phyloP scores from a whole-genome alignment of 2,329 filamentous ascomycete genomes.

The Fusarium sterilihyphosum region DNA sequence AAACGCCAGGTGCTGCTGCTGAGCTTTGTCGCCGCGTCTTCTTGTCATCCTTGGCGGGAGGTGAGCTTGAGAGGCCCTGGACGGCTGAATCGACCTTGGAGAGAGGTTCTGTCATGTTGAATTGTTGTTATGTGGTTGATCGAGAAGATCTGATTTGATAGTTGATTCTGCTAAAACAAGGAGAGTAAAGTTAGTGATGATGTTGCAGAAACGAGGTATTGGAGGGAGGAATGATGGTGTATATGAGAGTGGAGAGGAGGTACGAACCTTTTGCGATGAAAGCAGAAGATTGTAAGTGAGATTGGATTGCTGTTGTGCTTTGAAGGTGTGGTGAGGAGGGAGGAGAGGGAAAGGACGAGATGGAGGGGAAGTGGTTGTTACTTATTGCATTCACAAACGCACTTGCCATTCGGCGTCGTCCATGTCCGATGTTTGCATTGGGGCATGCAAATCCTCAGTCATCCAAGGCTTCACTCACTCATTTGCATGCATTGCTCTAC shows the following conservation, averaged over 20 bases:
- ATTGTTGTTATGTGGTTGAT: slow-evolving; percentile 36
- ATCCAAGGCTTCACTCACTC: slow-evolving; percentile 18
- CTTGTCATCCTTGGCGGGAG: slow-evolving; percentile 66
- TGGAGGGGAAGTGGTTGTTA: slow-evolving; percentile 48
- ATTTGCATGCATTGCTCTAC: neutral
- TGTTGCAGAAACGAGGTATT: neutral
- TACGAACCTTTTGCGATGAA: slow-evolving; percentile 39
- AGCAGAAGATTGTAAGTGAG: slow-evolving; percentile 38
- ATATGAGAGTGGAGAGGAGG: neutral
- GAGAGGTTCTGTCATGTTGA: slow-evolving; percentile 64
- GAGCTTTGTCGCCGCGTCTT: slow-evolving; percentile 80
- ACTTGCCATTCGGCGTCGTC: slow-evolving; percentile 31
- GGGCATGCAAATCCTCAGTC: slow-evolving; percentile 28
- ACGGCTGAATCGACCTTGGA: slow-evolving; percentile 93
- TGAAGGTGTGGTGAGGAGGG: slow-evolving; percentile 38
- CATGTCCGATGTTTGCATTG: slow-evolving; percentile 19
- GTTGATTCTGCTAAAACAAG: slow-evolving; percentile 23
- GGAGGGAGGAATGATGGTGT: neutral
- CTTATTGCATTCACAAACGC: slow-evolving; percentile 44
- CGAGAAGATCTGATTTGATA: slow-evolving; percentile 32
- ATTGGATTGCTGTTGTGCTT: slow-evolving; percentile 28
- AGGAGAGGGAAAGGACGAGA: slow-evolving; percentile 34
- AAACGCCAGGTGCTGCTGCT: slow-evolving; percentile 70
- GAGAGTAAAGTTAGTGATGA: slow-evolving; percentile 15
- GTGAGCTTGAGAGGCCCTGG: slow-evolving; percentile 76